Evolutionary conservation across 805 yeast genomes (phyloP), one percentile per base, ranked within the genome.

Genomic region (Zygoascus biomembranicola): DNA sequence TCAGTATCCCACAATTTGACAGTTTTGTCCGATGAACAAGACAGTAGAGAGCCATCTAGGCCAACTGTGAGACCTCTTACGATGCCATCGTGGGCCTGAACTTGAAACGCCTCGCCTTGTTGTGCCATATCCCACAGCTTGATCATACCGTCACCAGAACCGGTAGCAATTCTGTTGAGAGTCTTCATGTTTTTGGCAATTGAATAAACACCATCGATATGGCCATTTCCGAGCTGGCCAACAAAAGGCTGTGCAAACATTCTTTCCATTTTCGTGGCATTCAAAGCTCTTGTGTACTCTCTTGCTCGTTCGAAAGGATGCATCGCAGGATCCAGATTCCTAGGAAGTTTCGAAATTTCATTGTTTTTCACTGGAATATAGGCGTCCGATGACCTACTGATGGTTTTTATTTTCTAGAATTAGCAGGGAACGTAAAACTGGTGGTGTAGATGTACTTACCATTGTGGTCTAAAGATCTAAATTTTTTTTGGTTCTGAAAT

Each of bases 271-370:
- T 94, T 94, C 14, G 98, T 90, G 28, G 99, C 98, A 53, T 88
- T 92, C 51, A 94, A 71, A 0, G 98, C 98, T 60, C 90, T 80
- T 18, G 97, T 87, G 65, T 94, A 94, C 70, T 94, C 99, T 66
- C 99, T 78, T 5, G 98, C 97, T 61, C 98, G 77, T 71, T 94
- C 98, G 64, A 94, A 92, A 0, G 97, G 99, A 72, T 94, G 99
- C 48, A 94, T 74, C 20, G 92, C 94, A 1, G 99, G 97, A 66
- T 92, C 85, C 61, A 94, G 73, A 69, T 94, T 94, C 55, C 99
- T 78, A 0, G 97, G 92, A 51, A 88, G 69, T 20, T 92, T 80
- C 1, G 92, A 82, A 62, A 89, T 92, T 67, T 94, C 97, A 0
- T 95, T 81, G 68, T 87, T 89, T 59, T 90, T 76, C 44, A 87